Evolutionary conservation across 768 basidiomycete species (phyloP), one percentile per base, ranked within the genome.

Genomic region (Boletus coccyginus): DNA sequence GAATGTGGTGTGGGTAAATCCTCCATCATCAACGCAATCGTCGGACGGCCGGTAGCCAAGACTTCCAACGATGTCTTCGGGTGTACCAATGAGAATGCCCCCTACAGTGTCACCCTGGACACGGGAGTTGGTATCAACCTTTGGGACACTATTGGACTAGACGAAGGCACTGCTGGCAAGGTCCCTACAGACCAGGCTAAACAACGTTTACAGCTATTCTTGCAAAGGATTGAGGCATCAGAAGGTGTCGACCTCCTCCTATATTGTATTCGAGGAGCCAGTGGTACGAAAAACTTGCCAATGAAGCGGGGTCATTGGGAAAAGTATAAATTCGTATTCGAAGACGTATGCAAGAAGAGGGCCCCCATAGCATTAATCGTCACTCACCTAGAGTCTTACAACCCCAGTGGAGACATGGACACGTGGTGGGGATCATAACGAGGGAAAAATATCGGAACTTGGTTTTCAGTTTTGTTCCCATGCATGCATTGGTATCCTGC

Each of bases 1-100:
- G 64, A 68, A 59, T 62, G 64, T 41, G 63, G 66, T 46, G 66
- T 74, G 49, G 72, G 73, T 19, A 78, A 79, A 62, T 77, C 76
- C 29, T 75, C 74, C 16, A 60, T 75, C 52, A 65, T 77, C 54
- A 79, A 78, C 53, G 61, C 71, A 62, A 50, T 78, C 42, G 53
- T 58, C 7, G 70, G 68, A 29, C 19, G 44, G 3, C 50, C 65
- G 0, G 45, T 59, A 10, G 75, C 74, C 9, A 50, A 44, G 1
- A 65, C 65, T 17, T 72, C 71, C 16, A 71, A 67, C 47, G 59
- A 62, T 14, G 67, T 67, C 8, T 32, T 56, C 0, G 73, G 71
- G 29, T 69, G 67, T 45, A 75, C 74, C 1, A 63, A 66, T 32
- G 38, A 58, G 14, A 62, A 67, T 47, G 45, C 32, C 1, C 21